Evolutionary conservation across 331 rosid genomes (phyloP).

Genomic region (Dryas integrifolia): DNA sequence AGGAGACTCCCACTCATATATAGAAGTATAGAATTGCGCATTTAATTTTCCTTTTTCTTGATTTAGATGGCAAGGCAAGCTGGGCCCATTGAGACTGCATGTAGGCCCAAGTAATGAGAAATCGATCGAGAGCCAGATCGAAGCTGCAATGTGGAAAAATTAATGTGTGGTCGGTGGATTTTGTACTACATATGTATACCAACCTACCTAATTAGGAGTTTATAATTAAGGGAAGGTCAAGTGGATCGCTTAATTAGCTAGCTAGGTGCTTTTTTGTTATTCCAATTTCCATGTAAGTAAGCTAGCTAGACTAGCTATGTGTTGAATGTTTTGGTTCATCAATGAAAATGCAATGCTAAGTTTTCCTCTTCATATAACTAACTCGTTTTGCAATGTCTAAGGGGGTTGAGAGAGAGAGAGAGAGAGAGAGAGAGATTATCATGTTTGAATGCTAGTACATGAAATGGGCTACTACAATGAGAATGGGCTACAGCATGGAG

Average conservation of each 20-base stretch:
- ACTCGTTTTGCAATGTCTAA: too few relatives aligned
- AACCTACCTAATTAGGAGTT: neutral
- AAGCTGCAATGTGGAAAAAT: neutral
- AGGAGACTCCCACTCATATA: too few relatives aligned
- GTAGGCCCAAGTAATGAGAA: constrained; percentile 48
- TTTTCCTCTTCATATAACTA: too few relatives aligned
- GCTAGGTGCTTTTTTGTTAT: neutral
- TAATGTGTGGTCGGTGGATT: neutral
- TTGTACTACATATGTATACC: neutral
- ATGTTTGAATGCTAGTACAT: too few relatives aligned
- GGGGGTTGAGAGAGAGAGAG: too few relatives aligned
- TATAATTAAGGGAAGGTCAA: neutral
- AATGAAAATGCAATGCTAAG: neutral
- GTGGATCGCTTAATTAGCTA: neutral
- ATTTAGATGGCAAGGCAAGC: constrained; percentile 63
- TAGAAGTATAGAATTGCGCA: neutral
- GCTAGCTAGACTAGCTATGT: neutral
- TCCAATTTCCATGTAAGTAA: neutral
- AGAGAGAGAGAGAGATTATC: too few relatives aligned
- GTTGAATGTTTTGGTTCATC: neutral
- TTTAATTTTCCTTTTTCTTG: neutral
- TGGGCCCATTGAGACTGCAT: constrained; percentile 46
- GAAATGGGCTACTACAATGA: too few relatives aligned
- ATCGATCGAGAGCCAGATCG: too few relatives aligned
- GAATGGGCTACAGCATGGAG: too few relatives aligned